Evolutionary conservation across 164 flowering plant species (phyloP), one percentile per base, ranked within the genome.

Genomic region (Taxillus chinensis): DNA sequence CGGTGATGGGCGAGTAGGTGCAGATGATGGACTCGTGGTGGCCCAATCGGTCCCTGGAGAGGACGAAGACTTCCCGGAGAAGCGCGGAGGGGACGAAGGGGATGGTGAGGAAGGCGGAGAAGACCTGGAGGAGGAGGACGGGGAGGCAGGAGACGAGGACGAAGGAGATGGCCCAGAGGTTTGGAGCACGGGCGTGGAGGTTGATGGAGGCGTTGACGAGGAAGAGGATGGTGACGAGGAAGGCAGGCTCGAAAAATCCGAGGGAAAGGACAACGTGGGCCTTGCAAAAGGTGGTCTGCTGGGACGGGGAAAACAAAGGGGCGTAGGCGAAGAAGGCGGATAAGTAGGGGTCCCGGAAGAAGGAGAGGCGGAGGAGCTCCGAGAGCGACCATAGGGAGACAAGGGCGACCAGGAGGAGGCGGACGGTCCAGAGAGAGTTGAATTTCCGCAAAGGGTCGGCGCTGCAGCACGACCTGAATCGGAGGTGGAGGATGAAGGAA

Each of bases 221-320:
- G 74, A 77, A 80, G 17, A 89, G 86, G 5, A 84, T 75, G 64
- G 80, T 81, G 14, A 78, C 45, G 3, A 89, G 59, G 70, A 89
- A 86, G 5, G 75, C 82, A 0, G 96, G 96, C 62, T 89, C 70
- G 63, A 78, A 74, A 27, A 89, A 40, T 0, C 96, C 96, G 4
- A 80, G 69, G 0, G 92, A 83, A 15, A 84, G 72, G 9, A 83
- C 81, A 6, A 77, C 45, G 52, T 86, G 82, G 61, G 68, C 1
- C 64, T 78, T 78, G 72, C 96, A 89, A 45, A 84, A 63, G 43
- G 64, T 9, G 41, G 71, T 27, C 27, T 27, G 27, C 27, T 27
- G 27, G 27, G 27, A 27, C 27, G 27, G 27, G 27, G 27, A 27
- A 27, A 27, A 27, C 27, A 27, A 27, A 27, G 27, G 27, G 27